phyloP scores from a whole-genome alignment of 1,284 basidiomycete genomes.

The Trametes sp. region DNA sequence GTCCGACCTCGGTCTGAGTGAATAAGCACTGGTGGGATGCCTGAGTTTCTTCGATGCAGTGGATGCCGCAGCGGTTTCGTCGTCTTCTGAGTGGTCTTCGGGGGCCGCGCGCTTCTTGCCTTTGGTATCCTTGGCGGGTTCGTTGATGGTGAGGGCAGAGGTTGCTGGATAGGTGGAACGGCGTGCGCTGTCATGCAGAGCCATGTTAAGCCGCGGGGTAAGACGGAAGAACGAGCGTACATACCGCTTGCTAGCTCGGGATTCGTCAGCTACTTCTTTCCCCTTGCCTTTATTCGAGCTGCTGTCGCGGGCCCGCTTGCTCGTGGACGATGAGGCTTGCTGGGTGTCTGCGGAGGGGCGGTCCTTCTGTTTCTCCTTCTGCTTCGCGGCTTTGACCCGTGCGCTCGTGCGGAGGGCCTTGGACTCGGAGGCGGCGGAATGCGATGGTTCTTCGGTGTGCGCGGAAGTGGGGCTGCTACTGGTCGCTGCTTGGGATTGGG shows the following conservation, averaged over 20 bases:
- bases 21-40: conserved; percentile 60
- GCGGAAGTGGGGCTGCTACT: conserved; percentile 54
- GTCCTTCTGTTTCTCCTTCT: conserved; percentile 62
- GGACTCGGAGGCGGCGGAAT: conserved; percentile 43
- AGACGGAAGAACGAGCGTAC: conserved; percentile 38
- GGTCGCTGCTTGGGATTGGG: conserved; percentile 72
- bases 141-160: conserved; percentile 73
- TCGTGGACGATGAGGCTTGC: conserved; percentile 45
- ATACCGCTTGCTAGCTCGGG: conserved; percentile 66
- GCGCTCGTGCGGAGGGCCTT: conserved; percentile 74
- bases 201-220: conserved; percentile 17
- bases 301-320: conserved; percentile 64
- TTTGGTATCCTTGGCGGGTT: conserved; percentile 73
- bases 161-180: conserved; percentile 57
- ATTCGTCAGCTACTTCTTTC: conserved; percentile 63
- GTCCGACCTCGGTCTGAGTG: conserved; percentile 67
- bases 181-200: conserved; percentile 55
- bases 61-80: conserved; percentile 54
- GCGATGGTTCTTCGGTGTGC: conserved; percentile 41
- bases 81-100: conserved; percentile 70
- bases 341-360: conserved; percentile 50
- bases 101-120: conserved; percentile 87
- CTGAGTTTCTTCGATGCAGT: conserved; percentile 62
- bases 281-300: conserved; percentile 65
- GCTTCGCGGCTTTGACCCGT: conserved; percentile 78